Percentiles rank a stretch among this genome's conserved stretches.
Conservation (phyloP, 2,329 filamentous ascomycete genomes). For the Fusarium sp. region DNA sequence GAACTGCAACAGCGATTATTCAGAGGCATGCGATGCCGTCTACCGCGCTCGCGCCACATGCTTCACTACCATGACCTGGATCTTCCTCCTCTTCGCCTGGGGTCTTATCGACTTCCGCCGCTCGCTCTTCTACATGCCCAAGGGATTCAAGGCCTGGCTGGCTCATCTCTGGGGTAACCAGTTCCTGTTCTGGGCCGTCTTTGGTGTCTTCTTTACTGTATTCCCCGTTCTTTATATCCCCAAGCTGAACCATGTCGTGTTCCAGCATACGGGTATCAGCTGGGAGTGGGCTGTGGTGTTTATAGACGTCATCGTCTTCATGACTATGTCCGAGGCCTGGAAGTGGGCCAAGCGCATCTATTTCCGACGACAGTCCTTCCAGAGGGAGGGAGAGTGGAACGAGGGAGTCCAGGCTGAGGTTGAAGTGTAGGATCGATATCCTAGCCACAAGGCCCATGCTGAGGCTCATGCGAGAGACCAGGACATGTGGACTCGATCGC, state of each 20-base stretch:
- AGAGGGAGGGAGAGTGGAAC: conserved; percentile 3
- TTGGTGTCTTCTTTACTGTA: conserved; percentile 66
- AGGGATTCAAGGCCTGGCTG: conserved; percentile 65
- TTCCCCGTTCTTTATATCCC: conserved; percentile 76
- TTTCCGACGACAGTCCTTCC: conserved; percentile 51
- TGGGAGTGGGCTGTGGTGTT: conserved; percentile 80
- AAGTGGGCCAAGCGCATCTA: conserved; percentile 74
- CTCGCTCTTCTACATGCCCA: conserved; percentile 71
- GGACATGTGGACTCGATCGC: not conserved
- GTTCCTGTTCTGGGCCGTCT: conserved; percentile 62
- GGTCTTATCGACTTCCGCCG: conserved; percentile 74
- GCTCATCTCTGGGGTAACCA: conserved; percentile 66
- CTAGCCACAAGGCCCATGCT: not conserved
- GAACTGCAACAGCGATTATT: conserved; percentile 68
- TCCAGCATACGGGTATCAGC: conserved; percentile 72
- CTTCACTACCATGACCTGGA: conserved; percentile 76
- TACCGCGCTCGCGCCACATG: conserved; percentile 74
- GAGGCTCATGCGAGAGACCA: not conserved
- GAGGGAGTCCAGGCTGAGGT: not conserved
- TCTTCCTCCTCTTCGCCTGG: conserved; percentile 77
- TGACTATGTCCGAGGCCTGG: conserved; percentile 72
- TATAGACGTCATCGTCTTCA: conserved; percentile 69
- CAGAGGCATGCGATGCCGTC: conserved; percentile 64
- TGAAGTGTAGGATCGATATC: conserved; percentile 1
- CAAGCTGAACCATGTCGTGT: conserved; percentile 73